Conservation (phyloP, 257 asterid species). For the Primulina huaijiensis region DNA sequence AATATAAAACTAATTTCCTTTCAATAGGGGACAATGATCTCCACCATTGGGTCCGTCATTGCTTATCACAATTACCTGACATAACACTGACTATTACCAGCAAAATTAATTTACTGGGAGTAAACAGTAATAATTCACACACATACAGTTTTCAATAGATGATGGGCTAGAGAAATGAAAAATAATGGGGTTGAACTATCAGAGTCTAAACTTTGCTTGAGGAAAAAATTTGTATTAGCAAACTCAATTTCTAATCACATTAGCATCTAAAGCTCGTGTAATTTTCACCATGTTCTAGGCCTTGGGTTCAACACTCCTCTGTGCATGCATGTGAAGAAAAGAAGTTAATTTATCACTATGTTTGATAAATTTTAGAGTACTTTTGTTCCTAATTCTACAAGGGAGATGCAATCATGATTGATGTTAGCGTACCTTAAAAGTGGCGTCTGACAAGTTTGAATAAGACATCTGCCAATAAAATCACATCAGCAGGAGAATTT, state of each 20-base stretch:
- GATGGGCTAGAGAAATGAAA: neutral
- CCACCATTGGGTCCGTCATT: neutral
- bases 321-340: neutral
- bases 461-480: slow-evolving; percentile 66
- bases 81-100: neutral
- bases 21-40: neutral
- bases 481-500: slow-evolving; percentile 15
- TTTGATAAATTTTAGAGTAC: neutral
- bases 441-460: slow-evolving; percentile 74
- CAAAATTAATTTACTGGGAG: neutral
- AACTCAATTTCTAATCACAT: neutral
- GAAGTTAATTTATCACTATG: neutral
- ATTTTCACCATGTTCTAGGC: neutral
- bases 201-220: slow-evolving; percentile 8
- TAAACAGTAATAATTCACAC: neutral
- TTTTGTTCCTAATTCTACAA: neutral
- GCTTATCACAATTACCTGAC: neutral
- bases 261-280: neutral
- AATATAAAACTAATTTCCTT: too few species aligned
- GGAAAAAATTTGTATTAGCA: neutral
- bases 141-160: neutral
- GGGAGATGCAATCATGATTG: slow-evolving; percentile 3
- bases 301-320: neutral
- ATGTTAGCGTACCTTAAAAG: slow-evolving; percentile 74
- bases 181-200: slow-evolving; percentile 17